Percentiles rank a stretch among this genome's conserved stretches.
Conservation (phyloP, 2,329 filamentous ascomycete species). For the Trichoderma asperellum region DNA sequence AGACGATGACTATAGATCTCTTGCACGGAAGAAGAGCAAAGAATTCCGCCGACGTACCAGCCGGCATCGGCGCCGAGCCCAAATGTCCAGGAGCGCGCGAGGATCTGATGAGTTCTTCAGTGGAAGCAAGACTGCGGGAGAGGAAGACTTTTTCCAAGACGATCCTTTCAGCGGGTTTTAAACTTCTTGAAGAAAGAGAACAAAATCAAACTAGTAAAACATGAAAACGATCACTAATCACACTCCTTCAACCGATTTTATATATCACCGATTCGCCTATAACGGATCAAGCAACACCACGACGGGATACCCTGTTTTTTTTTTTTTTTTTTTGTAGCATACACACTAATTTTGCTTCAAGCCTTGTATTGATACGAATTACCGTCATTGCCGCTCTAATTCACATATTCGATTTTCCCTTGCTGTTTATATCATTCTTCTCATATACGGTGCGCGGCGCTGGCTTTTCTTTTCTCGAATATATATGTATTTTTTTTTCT, state of each 20-base stretch:
- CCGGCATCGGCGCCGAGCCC: conserved; percentile 58
- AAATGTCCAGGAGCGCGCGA: conserved; percentile 48
- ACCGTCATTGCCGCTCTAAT: conserved; percentile 22
- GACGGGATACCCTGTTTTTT: conserved; percentile 30
- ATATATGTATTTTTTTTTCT: neutral
- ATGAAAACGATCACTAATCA: conserved; percentile 3
- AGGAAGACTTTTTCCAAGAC: conserved; percentile 62
- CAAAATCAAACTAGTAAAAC: neutral
- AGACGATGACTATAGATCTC: conserved; percentile 54
- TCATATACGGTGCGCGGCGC: conserved; percentile 6
- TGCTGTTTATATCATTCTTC: conserved; percentile 7
- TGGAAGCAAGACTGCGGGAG: conserved; percentile 51
- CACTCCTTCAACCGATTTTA: conserved; percentile 7
- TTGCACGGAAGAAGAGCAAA: conserved; percentile 58
- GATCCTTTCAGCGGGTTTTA: conserved; percentile 67
- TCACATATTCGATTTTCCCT: conserved; percentile 20
- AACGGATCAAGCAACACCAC: conserved; percentile 25
- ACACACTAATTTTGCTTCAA: conserved; percentile 14
- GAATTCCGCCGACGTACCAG: conserved; percentile 57
- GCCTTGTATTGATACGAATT: conserved; percentile 26
- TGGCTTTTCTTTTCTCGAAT: conserved; percentile 8
- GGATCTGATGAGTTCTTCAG: conserved; percentile 55
- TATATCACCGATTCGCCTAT: conserved; percentile 9
- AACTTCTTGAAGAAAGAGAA: neutral
- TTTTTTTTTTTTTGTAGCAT: conserved; percentile 1